Percentiles rank a stretch among this genome's conserved stretches.
These are phyloP conservation scores for Solanum habrochaites DNA, from an alignment of 257 asterid species.

Conservation along the genomic window DNA sequence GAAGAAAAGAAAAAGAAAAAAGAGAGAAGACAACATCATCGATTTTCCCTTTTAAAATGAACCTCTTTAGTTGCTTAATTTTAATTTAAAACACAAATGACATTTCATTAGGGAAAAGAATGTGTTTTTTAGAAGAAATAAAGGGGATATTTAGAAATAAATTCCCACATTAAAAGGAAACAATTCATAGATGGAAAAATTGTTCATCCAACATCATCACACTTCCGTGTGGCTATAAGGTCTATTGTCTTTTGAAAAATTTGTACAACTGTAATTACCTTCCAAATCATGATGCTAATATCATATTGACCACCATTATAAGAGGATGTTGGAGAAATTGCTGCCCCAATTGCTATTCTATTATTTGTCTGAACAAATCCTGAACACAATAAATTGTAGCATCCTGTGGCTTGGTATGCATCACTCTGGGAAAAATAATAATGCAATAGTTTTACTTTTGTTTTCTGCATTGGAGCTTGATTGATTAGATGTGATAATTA, in stretches of 20 bases:
- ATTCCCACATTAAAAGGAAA: too few species aligned
- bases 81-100: neutral
- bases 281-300: conserved; percentile 76
- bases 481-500: too few species aligned
- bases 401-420: conserved; percentile 88
- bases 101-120: neutral
- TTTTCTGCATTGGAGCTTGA: too few species aligned
- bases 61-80: neutral
- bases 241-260: too few species aligned
- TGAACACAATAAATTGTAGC: conserved; percentile 85
- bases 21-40: neutral
- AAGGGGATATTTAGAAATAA: too few species aligned
- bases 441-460: neutral
- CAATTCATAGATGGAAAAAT: too few species aligned
- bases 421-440: conserved; percentile 44
- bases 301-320: conserved; percentile 78
- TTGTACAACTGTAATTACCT: conserved; percentile 30
- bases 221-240: too few species aligned
- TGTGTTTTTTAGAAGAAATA: neutral
- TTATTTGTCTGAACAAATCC: conserved; percentile 86
- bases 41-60: neutral
- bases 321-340: conserved; percentile 80
- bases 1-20: neutral
- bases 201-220: too few species aligned
- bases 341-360: conserved; percentile 81